Evolutionary conservation across 345 rosid genomes (phyloP).

Genomic region (Gossypium stocksii): DNA sequence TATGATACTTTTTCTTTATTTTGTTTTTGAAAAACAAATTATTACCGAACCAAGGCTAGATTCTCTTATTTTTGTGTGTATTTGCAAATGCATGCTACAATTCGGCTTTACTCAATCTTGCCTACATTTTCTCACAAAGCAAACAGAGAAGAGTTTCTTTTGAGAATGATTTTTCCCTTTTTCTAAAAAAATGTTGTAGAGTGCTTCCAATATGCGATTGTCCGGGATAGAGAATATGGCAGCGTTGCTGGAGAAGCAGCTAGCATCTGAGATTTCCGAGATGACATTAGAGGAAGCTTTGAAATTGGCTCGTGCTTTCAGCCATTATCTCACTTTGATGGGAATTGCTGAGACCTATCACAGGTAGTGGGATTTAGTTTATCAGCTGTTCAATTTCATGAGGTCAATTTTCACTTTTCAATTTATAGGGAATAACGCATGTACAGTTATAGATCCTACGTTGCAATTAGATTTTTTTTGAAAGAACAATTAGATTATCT

Average conservation of each 20-base stretch:
- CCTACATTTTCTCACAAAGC: neutral
- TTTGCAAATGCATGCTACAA: neutral
- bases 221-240: slow-evolving; percentile 82
- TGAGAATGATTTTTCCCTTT: neutral
- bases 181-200: slow-evolving; percentile 25
- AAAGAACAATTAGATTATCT: neutral
- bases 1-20: neutral
- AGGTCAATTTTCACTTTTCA: neutral
- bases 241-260: slow-evolving; percentile 76
- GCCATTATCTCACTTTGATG: slow-evolving; percentile 92
- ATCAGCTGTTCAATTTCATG: neutral
- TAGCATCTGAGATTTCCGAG: slow-evolving; percentile 68
- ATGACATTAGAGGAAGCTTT: slow-evolving; percentile 88
- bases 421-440: neutral
- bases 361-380: slow-evolving; percentile 38
- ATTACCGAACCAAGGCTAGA: neutral
- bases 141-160: neutral
- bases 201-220: slow-evolving; percentile 83
- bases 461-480: neutral
- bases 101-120: neutral
- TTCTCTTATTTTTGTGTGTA: neutral
- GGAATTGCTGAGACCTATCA: slow-evolving; percentile 95
- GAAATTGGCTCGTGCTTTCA: slow-evolving; percentile 81
- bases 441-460: neutral
- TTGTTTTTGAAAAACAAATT: neutral